Conservation (phyloP, 352 stramenopile genomes). For the Phytopythium mirpurense region DNA sequence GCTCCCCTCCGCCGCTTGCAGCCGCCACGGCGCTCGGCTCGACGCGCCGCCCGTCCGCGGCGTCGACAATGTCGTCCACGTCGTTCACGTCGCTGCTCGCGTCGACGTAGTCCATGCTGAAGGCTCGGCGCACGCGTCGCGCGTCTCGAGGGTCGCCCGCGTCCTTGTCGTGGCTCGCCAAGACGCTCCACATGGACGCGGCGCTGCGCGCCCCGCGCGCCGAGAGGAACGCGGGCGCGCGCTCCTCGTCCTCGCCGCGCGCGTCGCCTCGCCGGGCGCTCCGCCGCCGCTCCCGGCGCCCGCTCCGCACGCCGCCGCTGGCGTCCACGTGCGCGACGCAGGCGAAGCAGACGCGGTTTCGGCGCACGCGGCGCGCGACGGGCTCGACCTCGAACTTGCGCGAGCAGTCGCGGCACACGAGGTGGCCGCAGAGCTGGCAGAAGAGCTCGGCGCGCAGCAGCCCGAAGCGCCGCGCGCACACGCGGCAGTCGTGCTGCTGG, state of each 20-base stretch:
- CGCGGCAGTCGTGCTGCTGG: conserved; percentile 27
- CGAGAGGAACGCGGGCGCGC: background rate
- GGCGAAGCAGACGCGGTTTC: conserved; percentile 54
- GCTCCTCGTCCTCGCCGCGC: background rate
- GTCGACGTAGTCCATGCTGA: conserved; percentile 5
- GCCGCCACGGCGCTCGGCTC: no score
- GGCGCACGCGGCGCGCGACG: conserved; percentile 32
- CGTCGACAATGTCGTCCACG: conserved; percentile 4
- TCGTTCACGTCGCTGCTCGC: background rate
- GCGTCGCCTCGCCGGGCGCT: background rate
- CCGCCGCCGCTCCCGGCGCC: background rate
- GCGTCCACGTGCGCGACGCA: conserved; percentile 55
- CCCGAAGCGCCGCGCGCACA: conserved; percentile 49
- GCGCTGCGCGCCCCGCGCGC: conserved; percentile 1
- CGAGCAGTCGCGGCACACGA: conserved; percentile 58
- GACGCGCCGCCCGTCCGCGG: background rate
- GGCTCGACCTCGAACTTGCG: conserved; percentile 68
- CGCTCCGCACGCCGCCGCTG: conserved; percentile 35
- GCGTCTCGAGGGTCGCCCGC: background rate
- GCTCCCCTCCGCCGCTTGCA: no score
- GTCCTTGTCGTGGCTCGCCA: background rate
- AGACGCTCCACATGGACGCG: conserved; percentile 3
- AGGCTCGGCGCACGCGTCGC: background rate
- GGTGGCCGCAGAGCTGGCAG: conserved; percentile 60
- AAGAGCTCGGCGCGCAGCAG: conserved; percentile 48